These are phyloP conservation scores for Bipolaris zeicola DNA, from an alignment of 2,329 filamentous ascomycete genomes.

Conservation along the genomic window DNA sequence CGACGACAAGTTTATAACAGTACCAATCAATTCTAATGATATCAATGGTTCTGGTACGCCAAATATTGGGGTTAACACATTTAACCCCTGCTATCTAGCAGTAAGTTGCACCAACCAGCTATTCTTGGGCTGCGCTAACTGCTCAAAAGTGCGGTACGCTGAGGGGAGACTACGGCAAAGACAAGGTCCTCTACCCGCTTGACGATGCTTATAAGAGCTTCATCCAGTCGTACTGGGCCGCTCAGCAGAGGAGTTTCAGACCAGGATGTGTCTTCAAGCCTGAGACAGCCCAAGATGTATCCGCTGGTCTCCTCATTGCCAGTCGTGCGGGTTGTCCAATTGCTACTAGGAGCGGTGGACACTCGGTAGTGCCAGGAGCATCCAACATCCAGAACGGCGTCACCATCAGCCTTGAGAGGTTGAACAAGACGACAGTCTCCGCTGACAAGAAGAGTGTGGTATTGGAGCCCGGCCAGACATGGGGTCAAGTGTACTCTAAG, in stretches of 20 bases:
- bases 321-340: conserved; percentile 43
- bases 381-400: conserved; percentile 52
- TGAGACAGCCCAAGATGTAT: conserved; percentile 16
- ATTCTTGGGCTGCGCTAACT: conserved; percentile 1
- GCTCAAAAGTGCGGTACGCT: conserved; percentile 28
- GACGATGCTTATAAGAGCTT: conserved; percentile 28
- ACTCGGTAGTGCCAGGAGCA: conserved; percentile 48
- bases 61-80: too few relatives aligned
- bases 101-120: too few relatives aligned
- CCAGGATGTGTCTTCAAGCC: conserved; percentile 28
- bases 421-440: conserved; percentile 36
- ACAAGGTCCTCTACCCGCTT: conserved; percentile 17
- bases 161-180: conserved; percentile 21
- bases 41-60: too few relatives aligned
- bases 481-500: conserved; percentile 43
- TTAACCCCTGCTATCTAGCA: too few relatives aligned
- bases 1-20: conserved; percentile 14
- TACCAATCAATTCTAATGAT: too few relatives aligned
- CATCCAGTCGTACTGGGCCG: conserved; percentile 20
- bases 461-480: conserved; percentile 44
- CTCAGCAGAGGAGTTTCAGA: conserved; percentile 18
- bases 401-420: conserved; percentile 49
- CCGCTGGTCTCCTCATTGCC: conserved; percentile 19
- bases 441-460: conserved; percentile 32
- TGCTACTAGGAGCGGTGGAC: conserved; percentile 53